Percentiles rank a stretch among this genome's conserved stretches.
These are phyloP conservation scores for Graphilbum ipis-grandicollis DNA, from an alignment of 2,329 filamentous ascomycete species.

Conservation along the genomic window DNA sequence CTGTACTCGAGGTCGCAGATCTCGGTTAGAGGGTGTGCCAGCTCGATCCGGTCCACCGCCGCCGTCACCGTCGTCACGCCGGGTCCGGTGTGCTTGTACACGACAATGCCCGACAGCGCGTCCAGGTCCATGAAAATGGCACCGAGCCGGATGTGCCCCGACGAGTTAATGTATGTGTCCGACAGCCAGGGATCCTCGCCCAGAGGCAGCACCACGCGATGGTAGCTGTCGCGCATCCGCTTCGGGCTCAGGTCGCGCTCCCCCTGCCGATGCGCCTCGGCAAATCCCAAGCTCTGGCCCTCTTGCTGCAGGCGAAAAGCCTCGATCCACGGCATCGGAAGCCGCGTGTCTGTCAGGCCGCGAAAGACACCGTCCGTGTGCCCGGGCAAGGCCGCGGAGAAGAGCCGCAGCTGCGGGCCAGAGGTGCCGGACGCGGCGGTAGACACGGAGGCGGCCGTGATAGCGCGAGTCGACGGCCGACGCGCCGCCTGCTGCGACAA, in stretches of 20 bases:
- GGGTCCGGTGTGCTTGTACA: constrained; percentile 49
- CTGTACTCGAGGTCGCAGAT: constrained; percentile 66
- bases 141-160: constrained; percentile 56
- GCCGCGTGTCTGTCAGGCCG: constrained; percentile 17
- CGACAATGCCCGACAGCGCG: constrained; percentile 58
- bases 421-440: too few relatives aligned
- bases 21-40: constrained; percentile 55
- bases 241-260: constrained; percentile 45
- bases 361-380: constrained; percentile 20
- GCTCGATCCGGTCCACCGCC: constrained; percentile 30
- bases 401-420: background rate
- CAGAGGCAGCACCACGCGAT: constrained; percentile 46
- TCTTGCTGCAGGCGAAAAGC: constrained; percentile 39
- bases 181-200: constrained; percentile 60
- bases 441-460: too few relatives aligned
- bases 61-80: constrained; percentile 32
- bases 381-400: constrained; percentile 3
- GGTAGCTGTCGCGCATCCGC: constrained; percentile 55
- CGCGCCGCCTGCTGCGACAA: too few relatives aligned
- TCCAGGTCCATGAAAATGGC: constrained; percentile 68
- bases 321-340: constrained; percentile 48
- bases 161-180: constrained; percentile 62
- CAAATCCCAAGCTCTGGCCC: constrained; percentile 12
- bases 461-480: too few relatives aligned
- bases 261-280: constrained; percentile 12